phyloP scores from a whole-genome alignment of 176 grass and related monocot species.

The Tuctoria greenei region DNA sequence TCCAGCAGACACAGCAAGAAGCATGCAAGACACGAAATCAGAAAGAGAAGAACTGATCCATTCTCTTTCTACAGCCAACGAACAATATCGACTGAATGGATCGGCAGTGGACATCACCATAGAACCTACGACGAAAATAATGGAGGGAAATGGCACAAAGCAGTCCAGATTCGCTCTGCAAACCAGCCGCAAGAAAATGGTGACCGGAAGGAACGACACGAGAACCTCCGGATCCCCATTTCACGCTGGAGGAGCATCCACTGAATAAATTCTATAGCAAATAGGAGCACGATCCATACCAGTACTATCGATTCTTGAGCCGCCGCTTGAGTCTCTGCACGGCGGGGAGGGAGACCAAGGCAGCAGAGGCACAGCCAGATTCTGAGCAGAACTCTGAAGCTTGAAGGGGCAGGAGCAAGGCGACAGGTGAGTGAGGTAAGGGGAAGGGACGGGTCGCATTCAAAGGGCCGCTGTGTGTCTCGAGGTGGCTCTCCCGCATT shows the following conservation, averaged over 20 bases:
- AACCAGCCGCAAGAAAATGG: slow-evolving; percentile 7
- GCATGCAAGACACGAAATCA: background rate
- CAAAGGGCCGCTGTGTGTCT: slow-evolving; percentile 23
- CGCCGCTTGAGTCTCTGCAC: background rate
- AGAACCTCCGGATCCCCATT: slow-evolving; percentile 20
- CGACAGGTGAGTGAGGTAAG: background rate
- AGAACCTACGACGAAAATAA: background rate
- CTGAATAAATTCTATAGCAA: background rate
- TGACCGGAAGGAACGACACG: background rate
- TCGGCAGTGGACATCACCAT: background rate
- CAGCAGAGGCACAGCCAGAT: background rate
- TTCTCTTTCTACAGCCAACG: background rate
- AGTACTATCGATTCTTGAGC: background rate
- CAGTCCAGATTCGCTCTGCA: slow-evolving; percentile 14
- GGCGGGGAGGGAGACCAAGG: too few species aligned
- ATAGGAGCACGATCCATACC: slow-evolving; percentile 23
- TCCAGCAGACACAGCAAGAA: background rate
- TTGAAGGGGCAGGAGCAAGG: background rate
- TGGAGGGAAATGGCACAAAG: background rate
- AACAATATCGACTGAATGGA: background rate
- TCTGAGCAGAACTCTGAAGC: slow-evolving; percentile 27
- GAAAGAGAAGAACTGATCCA: background rate
- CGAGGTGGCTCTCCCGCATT: slow-evolving; percentile 24
- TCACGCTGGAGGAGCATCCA: background rate
- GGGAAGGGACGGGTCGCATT: slow-evolving; percentile 21